Conservation (phyloP, 2,329 filamentous ascomycete species). For the Nectriaceae sp. region DNA sequence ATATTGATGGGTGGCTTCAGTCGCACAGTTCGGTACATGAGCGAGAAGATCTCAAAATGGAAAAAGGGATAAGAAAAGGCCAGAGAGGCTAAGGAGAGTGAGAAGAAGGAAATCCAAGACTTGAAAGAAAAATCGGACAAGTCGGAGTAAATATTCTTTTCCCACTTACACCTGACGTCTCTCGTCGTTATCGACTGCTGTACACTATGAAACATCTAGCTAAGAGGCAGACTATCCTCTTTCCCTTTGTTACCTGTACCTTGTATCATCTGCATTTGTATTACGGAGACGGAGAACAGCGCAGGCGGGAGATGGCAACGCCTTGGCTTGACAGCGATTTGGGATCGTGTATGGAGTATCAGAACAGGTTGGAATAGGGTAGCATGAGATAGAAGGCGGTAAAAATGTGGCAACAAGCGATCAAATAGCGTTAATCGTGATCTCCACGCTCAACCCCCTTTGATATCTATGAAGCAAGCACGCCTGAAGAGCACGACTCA, state of each 20-base stretch:
- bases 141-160: conserved; percentile 10
- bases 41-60: conserved; percentile 77
- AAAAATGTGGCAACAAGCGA: too few species aligned
- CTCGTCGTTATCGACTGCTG: too few species aligned
- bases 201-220: too few species aligned
- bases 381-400: too few species aligned
- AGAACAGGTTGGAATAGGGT: too few species aligned
- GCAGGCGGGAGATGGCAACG: background rate
- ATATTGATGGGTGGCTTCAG: conserved; percentile 74
- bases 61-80: conserved; percentile 43
- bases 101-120: conserved; percentile 8
- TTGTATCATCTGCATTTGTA: background rate
- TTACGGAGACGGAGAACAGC: background rate
- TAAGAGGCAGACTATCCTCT: too few species aligned
- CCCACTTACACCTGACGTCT: background rate
- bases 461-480: too few species aligned
- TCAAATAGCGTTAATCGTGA: too few species aligned
- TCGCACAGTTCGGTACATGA: conserved; percentile 73
- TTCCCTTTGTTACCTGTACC: too few species aligned
- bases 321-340: background rate
- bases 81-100: conserved; percentile 6
- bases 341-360: background rate
- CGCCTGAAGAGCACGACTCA: too few species aligned
- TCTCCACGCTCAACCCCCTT: too few species aligned
- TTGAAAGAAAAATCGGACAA: conserved; percentile 16